Evolutionary conservation across 2,329 filamentous ascomycete species (phyloP), one percentile per base, ranked within the genome.

Genomic region (Sclerotinia spermophila): DNA sequence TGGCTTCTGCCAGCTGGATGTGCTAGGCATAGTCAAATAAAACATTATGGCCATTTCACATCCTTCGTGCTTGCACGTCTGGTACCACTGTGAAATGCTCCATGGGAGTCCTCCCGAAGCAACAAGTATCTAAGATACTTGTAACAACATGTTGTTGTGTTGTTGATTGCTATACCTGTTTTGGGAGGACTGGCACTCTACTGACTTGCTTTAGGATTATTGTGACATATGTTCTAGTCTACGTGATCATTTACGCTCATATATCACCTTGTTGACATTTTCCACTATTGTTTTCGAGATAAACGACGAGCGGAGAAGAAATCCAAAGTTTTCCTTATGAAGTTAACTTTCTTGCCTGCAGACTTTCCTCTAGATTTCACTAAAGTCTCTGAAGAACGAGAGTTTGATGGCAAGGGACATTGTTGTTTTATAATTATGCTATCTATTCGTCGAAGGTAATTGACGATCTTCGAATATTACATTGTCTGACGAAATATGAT

Each of bases 221-320:
- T 51, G 55, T 61, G 55, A 68, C 27, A 27, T 24, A 30, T 2
- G 45, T 33, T 33, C 4, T 40, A n/a, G 3, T n/a, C 59, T 30
- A 30, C 21, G 60, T 65, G 56, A 62, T 24, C 21, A 59, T 24
- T 42, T 51, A 83, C 92, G 92, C 92, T 89, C 91, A 86, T 83
- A 88, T 93, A 97, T 97, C 93, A 91, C 92, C 92, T 90, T 89
- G 88, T 90, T 86, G 87, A 90, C 58, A 71, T 75, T 72, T 82
- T 78, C 77, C 17, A 82, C 84, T 79, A 90, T 93, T 92, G 90
- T 89, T 91, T 86, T 88, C 88, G 89, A 93, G 93, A 90, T 97
- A 97, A 89, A 97, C 92, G 89, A 89, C 87, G 94, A 88, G 93
- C 93, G 92, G 86, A 97, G 86, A 97, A 82, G 78, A 86, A 96